phyloP scores from a whole-genome alignment of 2,329 filamentous ascomycete genomes.

The Phaeoacremonium minimum region DNA sequence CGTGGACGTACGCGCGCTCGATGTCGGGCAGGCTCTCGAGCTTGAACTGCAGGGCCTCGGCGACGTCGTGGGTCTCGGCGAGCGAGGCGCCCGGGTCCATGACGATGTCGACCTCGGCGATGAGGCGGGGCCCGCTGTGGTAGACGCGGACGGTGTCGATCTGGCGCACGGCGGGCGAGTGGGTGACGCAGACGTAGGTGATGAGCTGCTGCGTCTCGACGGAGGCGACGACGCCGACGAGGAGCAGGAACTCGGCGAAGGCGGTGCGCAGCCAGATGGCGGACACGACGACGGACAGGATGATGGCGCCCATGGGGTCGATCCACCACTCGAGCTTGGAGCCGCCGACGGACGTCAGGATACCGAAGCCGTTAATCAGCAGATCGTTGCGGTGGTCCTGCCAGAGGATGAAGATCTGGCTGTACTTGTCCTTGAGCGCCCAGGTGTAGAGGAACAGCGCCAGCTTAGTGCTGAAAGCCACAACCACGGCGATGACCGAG shows the following conservation, averaged over 20 bases:
- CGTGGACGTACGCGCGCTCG: conserved; percentile 92
- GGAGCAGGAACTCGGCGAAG: conserved; percentile 81
- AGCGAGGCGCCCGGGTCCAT: conserved; percentile 76
- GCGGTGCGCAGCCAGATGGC: conserved; percentile 80
- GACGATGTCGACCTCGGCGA: conserved; percentile 94
- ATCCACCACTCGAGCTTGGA: conserved; percentile 91
- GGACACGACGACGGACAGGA: conserved; percentile 75
- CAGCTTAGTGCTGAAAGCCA: conserved; percentile 84
- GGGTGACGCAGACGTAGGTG: conserved; percentile 93
- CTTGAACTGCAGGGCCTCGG: conserved; percentile 91
- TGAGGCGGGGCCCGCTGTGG: conserved; percentile 81
- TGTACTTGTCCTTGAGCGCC: conserved; percentile 85
- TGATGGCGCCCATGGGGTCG: conserved; percentile 85
- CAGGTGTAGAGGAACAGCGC: conserved; percentile 87
- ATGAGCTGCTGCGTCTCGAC: conserved; percentile 88
- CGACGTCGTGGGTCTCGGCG: conserved; percentile 81
- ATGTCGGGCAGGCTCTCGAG: conserved; percentile 88
- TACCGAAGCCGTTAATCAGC: conserved; percentile 91
- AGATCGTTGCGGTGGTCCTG: conserved; percentile 96
- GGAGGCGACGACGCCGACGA: conserved; percentile 85
- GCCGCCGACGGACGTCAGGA: conserved; percentile 87
- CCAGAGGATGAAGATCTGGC: conserved; percentile 88
- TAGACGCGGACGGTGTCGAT: conserved; percentile 96
- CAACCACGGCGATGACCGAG: conserved; percentile 77
- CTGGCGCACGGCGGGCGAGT: conserved; percentile 73